These are phyloP conservation scores for Trichoderma polysporum DNA, from an alignment of 2,329 filamentous ascomycete species.

Conservation along the genomic window DNA sequence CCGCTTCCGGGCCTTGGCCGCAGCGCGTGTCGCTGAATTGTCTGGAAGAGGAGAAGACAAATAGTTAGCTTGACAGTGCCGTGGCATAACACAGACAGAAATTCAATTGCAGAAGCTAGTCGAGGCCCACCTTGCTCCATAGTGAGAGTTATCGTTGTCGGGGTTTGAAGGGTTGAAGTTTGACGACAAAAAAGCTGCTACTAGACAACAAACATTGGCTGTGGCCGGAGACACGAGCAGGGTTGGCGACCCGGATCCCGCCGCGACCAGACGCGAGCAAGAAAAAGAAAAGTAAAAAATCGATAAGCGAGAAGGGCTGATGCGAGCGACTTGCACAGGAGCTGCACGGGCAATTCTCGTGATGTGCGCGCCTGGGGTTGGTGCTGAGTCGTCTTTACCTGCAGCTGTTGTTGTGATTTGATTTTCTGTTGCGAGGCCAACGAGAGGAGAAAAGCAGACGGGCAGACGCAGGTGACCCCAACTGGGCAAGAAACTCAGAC, in stretches of 20 bases:
- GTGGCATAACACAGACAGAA: not conserved
- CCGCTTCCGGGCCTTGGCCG: constrained; percentile 48
- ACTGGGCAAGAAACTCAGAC: constrained; percentile 6
- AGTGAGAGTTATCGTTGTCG: constrained; percentile 33
- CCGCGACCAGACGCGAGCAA: constrained; percentile 24
- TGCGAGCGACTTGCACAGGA: constrained; percentile 23
- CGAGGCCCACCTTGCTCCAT: constrained; percentile 40
- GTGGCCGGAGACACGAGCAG: constrained; percentile 32
- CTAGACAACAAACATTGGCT: constrained; percentile 44
- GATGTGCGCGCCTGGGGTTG: constrained; percentile 33
- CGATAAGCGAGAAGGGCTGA: constrained; percentile 11
- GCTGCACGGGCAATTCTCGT: constrained; percentile 21
- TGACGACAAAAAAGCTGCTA: constrained; percentile 24
- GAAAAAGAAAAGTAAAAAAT: constrained; percentile 19
- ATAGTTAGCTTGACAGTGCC: not conserved
- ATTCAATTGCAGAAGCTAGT: not conserved
- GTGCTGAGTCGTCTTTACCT: constrained; percentile 28
- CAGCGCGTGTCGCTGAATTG: constrained; percentile 33
- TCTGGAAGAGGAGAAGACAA: constrained; percentile 23
- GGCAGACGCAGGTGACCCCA: constrained; percentile 18
- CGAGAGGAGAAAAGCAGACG: constrained; percentile 36
- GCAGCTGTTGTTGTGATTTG: constrained; percentile 42
- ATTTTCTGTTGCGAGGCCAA: constrained; percentile 48
- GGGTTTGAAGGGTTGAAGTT: constrained; percentile 30
- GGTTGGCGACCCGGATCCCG: constrained; percentile 4